phyloP scores from a whole-genome alignment of 306 rosid species.

The Cicer judaicum region DNA sequence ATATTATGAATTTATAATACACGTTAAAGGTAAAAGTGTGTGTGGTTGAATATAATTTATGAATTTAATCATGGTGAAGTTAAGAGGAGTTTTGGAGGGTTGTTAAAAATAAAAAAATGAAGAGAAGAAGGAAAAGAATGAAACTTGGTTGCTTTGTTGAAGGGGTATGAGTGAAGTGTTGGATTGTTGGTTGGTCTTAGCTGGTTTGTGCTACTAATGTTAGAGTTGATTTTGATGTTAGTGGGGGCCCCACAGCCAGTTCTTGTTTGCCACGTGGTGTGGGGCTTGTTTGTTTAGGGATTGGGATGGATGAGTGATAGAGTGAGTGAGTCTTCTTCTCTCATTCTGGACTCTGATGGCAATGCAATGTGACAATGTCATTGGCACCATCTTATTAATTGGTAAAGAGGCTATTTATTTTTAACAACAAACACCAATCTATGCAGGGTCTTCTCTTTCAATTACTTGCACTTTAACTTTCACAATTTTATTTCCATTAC shows the following conservation, averaged over 20 bases:
- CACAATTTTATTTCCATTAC: neutral
- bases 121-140: neutral
- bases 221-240: slow-evolving; percentile 40
- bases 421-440: slow-evolving; percentile 30
- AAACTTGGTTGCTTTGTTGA: neutral
- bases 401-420: slow-evolving; percentile 1
- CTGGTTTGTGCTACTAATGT: slow-evolving; percentile 24
- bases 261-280: slow-evolving; percentile 47
- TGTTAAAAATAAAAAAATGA: neutral
- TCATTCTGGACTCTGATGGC: slow-evolving; percentile 33
- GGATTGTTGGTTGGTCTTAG: slow-evolving; percentile 15
- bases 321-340: slow-evolving; percentile 21
- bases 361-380: slow-evolving; percentile 9
- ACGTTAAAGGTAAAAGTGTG: neutral
- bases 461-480: neutral
- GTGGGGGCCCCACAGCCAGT: slow-evolving; percentile 25
- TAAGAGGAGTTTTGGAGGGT: neutral
- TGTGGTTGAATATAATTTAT: neutral
- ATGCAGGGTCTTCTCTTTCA: neutral
- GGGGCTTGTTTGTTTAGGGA: slow-evolving; percentile 28
- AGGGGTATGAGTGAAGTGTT: neutral
- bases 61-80: neutral
- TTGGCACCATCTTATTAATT: slow-evolving; percentile 33
- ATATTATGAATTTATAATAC: too few relatives aligned
- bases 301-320: neutral